These are phyloP conservation scores for Xylaria sp. DNA, from an alignment of 2,329 filamentous ascomycete genomes.

Conservation along the genomic window DNA sequence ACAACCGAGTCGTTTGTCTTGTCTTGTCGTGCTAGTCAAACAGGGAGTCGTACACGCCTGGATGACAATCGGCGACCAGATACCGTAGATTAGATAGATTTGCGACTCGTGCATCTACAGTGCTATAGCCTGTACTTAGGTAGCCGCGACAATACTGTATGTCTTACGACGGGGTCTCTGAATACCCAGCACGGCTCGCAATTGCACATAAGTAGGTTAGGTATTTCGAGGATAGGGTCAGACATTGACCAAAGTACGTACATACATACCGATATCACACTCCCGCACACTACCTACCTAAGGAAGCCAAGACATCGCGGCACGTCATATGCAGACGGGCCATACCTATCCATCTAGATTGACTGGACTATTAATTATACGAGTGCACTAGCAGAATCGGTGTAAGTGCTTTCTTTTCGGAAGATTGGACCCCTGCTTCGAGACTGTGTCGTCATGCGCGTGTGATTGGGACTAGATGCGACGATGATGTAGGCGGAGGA, in stretches of 20 bases:
- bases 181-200: too few relatives aligned
- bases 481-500: conserved; percentile 17
- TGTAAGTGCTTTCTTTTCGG: conserved; percentile 9
- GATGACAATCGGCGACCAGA: neutral
- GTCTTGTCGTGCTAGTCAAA: conserved; percentile 1
- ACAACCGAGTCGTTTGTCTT: conserved; percentile 17
- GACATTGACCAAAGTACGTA: neutral
- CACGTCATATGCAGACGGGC: conserved; percentile 20
- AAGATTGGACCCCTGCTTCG: conserved; percentile 23
- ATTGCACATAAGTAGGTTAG: too few relatives aligned
- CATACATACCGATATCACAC: too few relatives aligned
- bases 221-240: neutral
- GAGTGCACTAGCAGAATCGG: conserved; percentile 18
- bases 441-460: conserved; percentile 34
- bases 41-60: neutral
- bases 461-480: conserved; percentile 32
- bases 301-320: conserved; percentile 7
- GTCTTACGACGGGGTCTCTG: too few relatives aligned
- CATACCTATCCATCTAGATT: neutral
- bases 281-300: neutral
- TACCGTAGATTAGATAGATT: neutral
- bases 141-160: too few relatives aligned
- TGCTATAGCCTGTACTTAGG: too few relatives aligned
- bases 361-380: conserved; percentile 8
- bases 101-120: too few relatives aligned